Conservation (phyloP, 148 eudicot species). For the Silene uniflora region DNA sequence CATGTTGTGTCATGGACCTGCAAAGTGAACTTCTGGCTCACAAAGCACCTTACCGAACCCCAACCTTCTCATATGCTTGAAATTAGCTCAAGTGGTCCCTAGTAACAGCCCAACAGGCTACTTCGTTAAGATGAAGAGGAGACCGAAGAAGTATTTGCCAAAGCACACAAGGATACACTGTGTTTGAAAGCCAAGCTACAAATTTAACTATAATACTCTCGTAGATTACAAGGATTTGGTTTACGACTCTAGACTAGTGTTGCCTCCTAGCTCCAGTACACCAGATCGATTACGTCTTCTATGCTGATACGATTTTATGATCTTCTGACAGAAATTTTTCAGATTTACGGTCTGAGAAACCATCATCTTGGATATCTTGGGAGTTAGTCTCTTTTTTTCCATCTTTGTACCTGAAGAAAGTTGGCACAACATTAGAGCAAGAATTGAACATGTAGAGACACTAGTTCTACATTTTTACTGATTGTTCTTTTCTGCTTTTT, state of each 20-base stretch:
- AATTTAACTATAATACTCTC: background rate
- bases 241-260: background rate
- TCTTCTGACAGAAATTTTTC: slow-evolving; percentile 16
- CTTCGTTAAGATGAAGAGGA: too few relatives aligned
- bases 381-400: slow-evolving; percentile 19
- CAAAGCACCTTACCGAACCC: too few relatives aligned
- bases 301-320: too few relatives aligned
- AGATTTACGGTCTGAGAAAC: background rate
- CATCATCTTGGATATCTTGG: slow-evolving; percentile 12
- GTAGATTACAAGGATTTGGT: background rate
- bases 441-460: background rate
- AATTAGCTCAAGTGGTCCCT: too few relatives aligned
- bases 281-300: background rate
- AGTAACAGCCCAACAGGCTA: too few relatives aligned
- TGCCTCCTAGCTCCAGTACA: background rate
- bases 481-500: background rate
- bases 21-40: too few relatives aligned
- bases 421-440: background rate
- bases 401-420: slow-evolving; percentile 16
- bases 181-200: slow-evolving; percentile 1
- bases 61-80: too few relatives aligned
- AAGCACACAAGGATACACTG: background rate
- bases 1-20: too few relatives aligned
- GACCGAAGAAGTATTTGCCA: background rate
- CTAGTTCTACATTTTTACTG: background rate